Conservation (phyloP, 306 rosid species). For the Trifolium subterraneum region DNA sequence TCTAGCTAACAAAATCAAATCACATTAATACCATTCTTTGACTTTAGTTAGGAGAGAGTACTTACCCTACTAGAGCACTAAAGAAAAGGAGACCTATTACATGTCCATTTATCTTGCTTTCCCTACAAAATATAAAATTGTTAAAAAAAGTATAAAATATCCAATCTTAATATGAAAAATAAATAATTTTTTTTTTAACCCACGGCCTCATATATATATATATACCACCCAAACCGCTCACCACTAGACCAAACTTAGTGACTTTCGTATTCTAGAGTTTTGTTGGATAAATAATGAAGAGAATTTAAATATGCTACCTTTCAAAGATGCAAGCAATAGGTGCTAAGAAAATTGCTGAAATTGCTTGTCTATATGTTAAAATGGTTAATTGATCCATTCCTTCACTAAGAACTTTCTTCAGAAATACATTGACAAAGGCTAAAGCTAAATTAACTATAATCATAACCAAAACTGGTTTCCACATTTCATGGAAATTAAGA, state of each 20-base stretch:
- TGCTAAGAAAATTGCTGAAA: slow-evolving; percentile 63
- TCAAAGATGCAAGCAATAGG: slow-evolving; percentile 77
- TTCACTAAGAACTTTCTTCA: slow-evolving; percentile 67
- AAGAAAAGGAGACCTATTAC: slow-evolving; percentile 69
- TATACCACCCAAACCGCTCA: no score
- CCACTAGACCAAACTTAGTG: no score
- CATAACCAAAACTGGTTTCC: slow-evolving; percentile 65
- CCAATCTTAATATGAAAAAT: not conserved
- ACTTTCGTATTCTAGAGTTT: no score
- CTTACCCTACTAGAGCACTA: slow-evolving; percentile 82
- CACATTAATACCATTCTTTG: not conserved
- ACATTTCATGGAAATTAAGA: slow-evolving; percentile 42
- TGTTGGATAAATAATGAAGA: not conserved
- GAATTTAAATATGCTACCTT: slow-evolving; percentile 48
- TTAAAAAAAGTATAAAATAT: not conserved
- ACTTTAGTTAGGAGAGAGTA: not conserved
- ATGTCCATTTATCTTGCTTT: slow-evolving; percentile 49
- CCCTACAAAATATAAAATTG: slow-evolving; percentile 47
- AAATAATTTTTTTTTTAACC: no score
- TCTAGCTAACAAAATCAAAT: not conserved
- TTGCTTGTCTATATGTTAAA: slow-evolving; percentile 61
- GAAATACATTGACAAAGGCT: slow-evolving; percentile 69
- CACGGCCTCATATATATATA: no score
- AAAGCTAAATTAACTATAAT: slow-evolving; percentile 62
- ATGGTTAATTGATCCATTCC: slow-evolving; percentile 61